These are phyloP conservation scores for Colletotrichum scovillei DNA, from an alignment of 2,329 filamentous ascomycete species.

Conservation along the genomic window DNA sequence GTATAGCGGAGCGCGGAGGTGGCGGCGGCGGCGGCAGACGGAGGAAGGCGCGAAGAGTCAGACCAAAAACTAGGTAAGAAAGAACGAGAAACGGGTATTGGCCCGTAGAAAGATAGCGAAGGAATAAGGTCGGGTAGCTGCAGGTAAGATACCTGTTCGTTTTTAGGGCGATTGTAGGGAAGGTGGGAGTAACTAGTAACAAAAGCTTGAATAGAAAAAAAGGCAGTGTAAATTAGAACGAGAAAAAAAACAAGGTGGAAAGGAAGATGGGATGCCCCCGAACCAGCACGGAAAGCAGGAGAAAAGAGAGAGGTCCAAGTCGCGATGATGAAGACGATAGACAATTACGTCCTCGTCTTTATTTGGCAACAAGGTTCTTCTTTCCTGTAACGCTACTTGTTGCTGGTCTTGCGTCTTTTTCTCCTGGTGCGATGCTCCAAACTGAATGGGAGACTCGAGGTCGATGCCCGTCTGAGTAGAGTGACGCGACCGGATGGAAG, in stretches of 20 bases:
- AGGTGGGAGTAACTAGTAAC: conserved; percentile 5
- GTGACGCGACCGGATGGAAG: conserved; percentile 10
- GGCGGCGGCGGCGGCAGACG: neutral
- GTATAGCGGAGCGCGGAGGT: neutral
- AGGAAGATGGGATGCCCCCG: conserved; percentile 10
- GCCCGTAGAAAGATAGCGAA: conserved; percentile 23
- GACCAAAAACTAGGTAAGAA: neutral
- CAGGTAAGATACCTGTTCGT: conserved; percentile 34
- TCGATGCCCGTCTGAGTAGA: conserved; percentile 7
- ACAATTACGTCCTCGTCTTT: conserved; percentile 6
- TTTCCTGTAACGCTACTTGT: neutral
- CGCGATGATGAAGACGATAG: neutral
- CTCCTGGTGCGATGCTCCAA: conserved; percentile 11
- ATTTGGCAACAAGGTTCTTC: neutral
- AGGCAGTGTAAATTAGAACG: conserved; percentile 4
- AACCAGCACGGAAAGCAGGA: conserved; percentile 9
- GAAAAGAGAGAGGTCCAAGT: neutral
- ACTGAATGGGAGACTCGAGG: conserved; percentile 6
- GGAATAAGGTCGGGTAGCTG: conserved; percentile 14
- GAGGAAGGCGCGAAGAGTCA: conserved; percentile 4
- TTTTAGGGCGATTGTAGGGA: conserved; percentile 8
- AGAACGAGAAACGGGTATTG: conserved; percentile 8
- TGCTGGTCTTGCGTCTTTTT: neutral
- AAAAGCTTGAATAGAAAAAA: neutral
- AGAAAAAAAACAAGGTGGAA: conserved; percentile 8